These are phyloP conservation scores for Penicillium turbatum DNA, from an alignment of 495 filamentous ascomycete genomes.

Conservation along the genomic window DNA sequence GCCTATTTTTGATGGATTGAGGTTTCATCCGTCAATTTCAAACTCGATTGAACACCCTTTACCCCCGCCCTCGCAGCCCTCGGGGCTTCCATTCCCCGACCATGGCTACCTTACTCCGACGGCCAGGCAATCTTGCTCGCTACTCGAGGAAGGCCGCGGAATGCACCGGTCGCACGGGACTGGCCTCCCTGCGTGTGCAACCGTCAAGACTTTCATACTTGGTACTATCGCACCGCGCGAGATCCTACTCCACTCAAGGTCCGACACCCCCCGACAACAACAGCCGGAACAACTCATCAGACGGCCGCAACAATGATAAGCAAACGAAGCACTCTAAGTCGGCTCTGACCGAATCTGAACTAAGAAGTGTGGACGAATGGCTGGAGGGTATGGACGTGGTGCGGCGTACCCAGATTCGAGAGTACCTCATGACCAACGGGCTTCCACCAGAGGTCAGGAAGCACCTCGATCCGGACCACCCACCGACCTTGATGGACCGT, in stretches of 20 bases:
- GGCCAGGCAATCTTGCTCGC: constrained; percentile 60
- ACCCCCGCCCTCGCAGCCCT: constrained; percentile 27
- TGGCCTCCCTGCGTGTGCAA: constrained; percentile 32
- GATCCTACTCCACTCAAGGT: constrained; percentile 53
- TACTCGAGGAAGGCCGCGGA: constrained; percentile 53
- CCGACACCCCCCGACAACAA: constrained; percentile 44
- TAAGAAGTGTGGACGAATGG: constrained; percentile 32
- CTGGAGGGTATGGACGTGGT: constrained; percentile 28
- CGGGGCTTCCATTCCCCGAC: constrained; percentile 41
- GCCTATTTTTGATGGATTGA: constrained; percentile 28
- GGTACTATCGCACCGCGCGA: constrained; percentile 43
- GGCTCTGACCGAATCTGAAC: constrained; percentile 34
- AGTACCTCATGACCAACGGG: constrained; percentile 30
- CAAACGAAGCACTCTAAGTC: constrained; percentile 36
- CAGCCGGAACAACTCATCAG: constrained; percentile 30
- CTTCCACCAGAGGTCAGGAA: constrained; percentile 29
- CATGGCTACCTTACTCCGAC: constrained; percentile 64
- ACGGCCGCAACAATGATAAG: constrained; percentile 27
- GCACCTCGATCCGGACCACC: constrained; percentile 31
- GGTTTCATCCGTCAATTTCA: constrained; percentile 17
- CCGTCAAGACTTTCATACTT: constrained; percentile 42
- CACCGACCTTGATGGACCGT: constrained; percentile 39
- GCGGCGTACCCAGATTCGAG: constrained; percentile 30
- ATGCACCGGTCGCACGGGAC: constrained; percentile 39
- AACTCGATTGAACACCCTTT: constrained; percentile 26